Evolutionary conservation across 768 basidiomycete genomes (phyloP), one percentile per base, ranked within the genome.

Genomic region (Podaxis carcinomalis): DNA sequence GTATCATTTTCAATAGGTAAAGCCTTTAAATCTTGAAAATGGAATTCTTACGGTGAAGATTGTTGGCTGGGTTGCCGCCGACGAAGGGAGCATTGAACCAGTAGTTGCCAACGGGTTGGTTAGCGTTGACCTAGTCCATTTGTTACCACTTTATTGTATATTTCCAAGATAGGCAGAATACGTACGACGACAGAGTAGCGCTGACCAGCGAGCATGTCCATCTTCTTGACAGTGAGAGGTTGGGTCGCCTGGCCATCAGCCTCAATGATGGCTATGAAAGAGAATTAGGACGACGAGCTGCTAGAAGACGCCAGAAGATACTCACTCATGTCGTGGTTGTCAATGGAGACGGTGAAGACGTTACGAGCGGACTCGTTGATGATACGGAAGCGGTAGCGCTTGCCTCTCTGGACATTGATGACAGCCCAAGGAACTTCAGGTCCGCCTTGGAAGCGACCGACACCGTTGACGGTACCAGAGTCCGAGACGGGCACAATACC

Each of bases 381-480:
- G 13, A 86, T 57, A 10, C 84, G 81, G 72, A 86, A 78, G 44
- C 85, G 79, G 66, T 85, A 85, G 39, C 81, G 73, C 55, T 74
- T 74, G 11, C 78, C 79, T 0, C 61, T 57, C 1, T 67, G 59
- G 49, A 85, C 81, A 57, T 77, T 75, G 60, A 80, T 66, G 5
- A 80, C 73, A 0, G 79, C 58, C 46, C 78, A 74, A 0, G 75
- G 69, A 2, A 72, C 69, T 9, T 49, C 51, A 19, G 81, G 79
- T 4, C 83, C 82, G 2, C 72, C 70, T 4, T 69, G 59, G 66
- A 65, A 76, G 52, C 83, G 78, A 14, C 80, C 81, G 14, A 64
- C 65, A 5, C 80, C 80, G 54, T 84, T 84, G 61, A 84, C 75
- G 16, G 81, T 69, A 5, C 76, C 76, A 27, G 78, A 74, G 61